Base-by-base conservation (phyloP, 2,329 filamentous ascomycete genomes). In the Orbilia ellipsospora region DNA sequence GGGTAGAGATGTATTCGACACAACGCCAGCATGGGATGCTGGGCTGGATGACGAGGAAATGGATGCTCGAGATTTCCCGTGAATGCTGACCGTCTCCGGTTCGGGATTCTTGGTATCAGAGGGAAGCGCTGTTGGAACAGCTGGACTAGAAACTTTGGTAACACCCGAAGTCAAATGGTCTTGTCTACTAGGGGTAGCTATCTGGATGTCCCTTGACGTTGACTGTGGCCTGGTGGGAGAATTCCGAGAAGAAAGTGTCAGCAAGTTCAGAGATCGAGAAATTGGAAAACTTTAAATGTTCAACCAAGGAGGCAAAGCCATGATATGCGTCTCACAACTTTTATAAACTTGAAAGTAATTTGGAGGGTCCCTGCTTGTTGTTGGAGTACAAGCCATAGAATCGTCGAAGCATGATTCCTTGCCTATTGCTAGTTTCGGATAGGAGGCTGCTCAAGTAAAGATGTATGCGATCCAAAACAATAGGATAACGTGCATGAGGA, bases 1-100 rank as follows among this genome's bases (percentile, higher is more conserved):
- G 70, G 70, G 70, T 74, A 74, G 31, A 16, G 68, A 74, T 67
- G 70, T 74, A 68, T 68, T 74, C 31, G 63, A 63, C 15, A 55
- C 51, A 59, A 16, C 40, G 8, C 64, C 59, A 59, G 70, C 57
- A 63, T 74, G 61, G 26, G 70, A 67, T 40, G 70, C 51, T 50
- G 63, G 68, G 26, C 56, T 74, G 4, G 70, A 74, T 15, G 70
- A 68, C 50, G 63, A 63, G 52, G 70, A 74, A 56, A 42, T 54
- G 26, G 70, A 59, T 15, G 70, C 57, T 40, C 45, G 63, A n/a
- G 70, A 57, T 68, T 74, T 74, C 44, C 70, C 70, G 70, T 74
- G 70, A 20, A 74, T 63, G 48, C 28, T 74, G 26, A 74, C 51
- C 36, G 70, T 74, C 23, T 74, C 63, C 42, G 44, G 62, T 44